A percentile compares a stretch with the other conserved stretches of the same genome.
These are phyloP conservation scores for Biscogniauxia mediterranea DNA, from an alignment of 2,329 filamentous ascomycete genomes.

Conservation along the genomic window DNA sequence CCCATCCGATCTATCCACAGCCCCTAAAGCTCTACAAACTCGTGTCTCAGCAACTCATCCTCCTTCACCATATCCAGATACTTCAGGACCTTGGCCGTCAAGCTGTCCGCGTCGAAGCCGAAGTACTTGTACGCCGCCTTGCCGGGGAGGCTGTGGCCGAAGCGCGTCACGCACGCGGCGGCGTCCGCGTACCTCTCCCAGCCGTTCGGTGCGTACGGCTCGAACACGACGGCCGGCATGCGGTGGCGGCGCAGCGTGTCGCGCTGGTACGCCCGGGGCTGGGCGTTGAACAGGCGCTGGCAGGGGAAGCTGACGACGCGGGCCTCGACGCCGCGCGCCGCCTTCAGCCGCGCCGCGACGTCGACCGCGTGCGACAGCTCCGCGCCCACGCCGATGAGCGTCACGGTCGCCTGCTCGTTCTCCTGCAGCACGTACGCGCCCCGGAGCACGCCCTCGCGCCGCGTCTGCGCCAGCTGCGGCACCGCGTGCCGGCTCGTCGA, in stretches of 20 bases:
- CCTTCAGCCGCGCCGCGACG: constrained; percentile 36
- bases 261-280: constrained; percentile 44
- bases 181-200: constrained; percentile 63
- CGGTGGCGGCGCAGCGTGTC: constrained; percentile 43
- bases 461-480: constrained; percentile 33
- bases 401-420: constrained; percentile 37
- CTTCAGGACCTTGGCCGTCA: constrained; percentile 4
- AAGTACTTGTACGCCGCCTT: constrained; percentile 55
- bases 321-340: constrained; percentile 35
- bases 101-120: constrained; percentile 44
- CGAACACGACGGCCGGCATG: constrained; percentile 55
- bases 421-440: constrained; percentile 41
- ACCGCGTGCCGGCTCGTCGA: constrained; percentile 42
- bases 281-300: constrained; percentile 42
- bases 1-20: background rate
- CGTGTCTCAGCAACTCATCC: constrained; percentile 12
- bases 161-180: constrained; percentile 50
- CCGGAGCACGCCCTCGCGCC: constrained; percentile 35
- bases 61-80: constrained; percentile 9
- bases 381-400: constrained; percentile 38
- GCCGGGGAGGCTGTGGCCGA: constrained; percentile 55
- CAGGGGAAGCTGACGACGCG: constrained; percentile 46
- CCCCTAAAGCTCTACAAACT: constrained; percentile 11
- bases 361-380: constrained; percentile 43
- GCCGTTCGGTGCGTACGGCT: constrained; percentile 56